Conservation (phyloP, 2,329 filamentous ascomycete species). For the Lecanicillium sp. region DNA sequence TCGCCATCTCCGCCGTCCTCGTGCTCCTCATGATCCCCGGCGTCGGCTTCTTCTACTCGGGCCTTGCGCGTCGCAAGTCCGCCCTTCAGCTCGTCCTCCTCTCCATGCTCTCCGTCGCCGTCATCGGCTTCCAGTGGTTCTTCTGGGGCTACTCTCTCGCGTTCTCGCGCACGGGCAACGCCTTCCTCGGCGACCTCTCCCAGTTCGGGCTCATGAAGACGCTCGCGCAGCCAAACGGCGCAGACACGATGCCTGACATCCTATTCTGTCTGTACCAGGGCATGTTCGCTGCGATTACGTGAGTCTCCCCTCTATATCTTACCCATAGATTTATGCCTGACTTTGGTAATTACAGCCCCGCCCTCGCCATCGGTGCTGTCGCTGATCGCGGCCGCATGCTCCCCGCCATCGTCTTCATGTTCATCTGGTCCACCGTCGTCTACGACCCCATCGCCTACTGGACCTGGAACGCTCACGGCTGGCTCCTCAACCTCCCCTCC, state of each 20-base stretch:
- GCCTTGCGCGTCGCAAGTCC: conserved; percentile 81
- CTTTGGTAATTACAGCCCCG: conserved; percentile 37
- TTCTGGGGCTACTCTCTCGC: conserved; percentile 89
- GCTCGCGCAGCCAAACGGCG: conserved; percentile 68
- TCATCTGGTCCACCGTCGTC: conserved; percentile 65
- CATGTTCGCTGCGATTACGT: conserved; percentile 89
- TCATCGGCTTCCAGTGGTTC: conserved; percentile 89
- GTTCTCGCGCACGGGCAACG: conserved; percentile 73
- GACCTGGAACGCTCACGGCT: conserved; percentile 71
- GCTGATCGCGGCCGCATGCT: conserved; percentile 57
- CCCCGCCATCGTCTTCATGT: conserved; percentile 59
- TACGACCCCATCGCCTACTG: conserved; percentile 71
- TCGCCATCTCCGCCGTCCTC: conserved; percentile 68
- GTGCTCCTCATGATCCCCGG: conserved; percentile 91
- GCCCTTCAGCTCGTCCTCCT: conserved; percentile 82
- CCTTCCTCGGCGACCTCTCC: conserved; percentile 70
- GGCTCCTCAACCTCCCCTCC: conserved; percentile 61
- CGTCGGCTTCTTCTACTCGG: conserved; percentile 92
- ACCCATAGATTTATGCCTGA: conserved; percentile 10
- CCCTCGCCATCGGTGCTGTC: conserved; percentile 53
- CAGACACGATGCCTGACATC: conserved; percentile 67
- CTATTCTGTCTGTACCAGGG: conserved; percentile 82
- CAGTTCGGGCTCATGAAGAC: conserved; percentile 80
- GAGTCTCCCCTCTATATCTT: conserved; percentile 30
- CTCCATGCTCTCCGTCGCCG: conserved; percentile 71